Evolutionary conservation across 2,329 filamentous ascomycete species (phyloP).

Genomic region (Diplocarpon rosae): DNA sequence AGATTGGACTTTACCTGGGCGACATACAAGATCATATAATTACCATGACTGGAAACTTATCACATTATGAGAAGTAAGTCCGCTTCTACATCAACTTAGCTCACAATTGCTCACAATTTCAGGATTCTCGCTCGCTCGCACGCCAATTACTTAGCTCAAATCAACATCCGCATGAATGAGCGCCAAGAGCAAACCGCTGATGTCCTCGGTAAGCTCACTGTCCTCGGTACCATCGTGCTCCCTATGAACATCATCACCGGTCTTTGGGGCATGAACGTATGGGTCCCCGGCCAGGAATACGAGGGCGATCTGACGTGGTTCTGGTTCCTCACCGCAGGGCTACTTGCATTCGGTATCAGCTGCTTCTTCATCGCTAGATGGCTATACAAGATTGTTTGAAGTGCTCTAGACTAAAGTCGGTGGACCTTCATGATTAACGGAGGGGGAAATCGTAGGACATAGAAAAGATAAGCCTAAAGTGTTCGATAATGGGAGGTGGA

Average conservation of each 20-base stretch:
- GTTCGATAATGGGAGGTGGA: too few relatives aligned
- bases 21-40: slow-evolving; percentile 99
- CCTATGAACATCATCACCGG: slow-evolving; percentile 99
- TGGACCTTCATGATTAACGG: neutral
- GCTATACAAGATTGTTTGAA: slow-evolving; percentile 26
- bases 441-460: too few relatives aligned
- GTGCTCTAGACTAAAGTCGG: neutral
- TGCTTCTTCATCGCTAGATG: slow-evolving; percentile 43
- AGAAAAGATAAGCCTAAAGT: too few relatives aligned
- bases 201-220: slow-evolving; percentile 86
- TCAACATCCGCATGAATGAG: slow-evolving; percentile 98
- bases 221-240: slow-evolving; percentile 90
- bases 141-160: slow-evolving; percentile 96
- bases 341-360: slow-evolving; percentile 66
- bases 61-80: slow-evolving; percentile 87
- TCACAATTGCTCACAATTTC: slow-evolving; percentile 8
- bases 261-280: slow-evolving; percentile 98
- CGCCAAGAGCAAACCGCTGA: slow-evolving; percentile 92
- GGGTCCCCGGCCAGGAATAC: slow-evolving; percentile 82
- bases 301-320: slow-evolving; percentile 71
- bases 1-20: slow-evolving; percentile 94
- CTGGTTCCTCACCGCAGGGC: slow-evolving; percentile 58
- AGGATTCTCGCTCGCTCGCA: slow-evolving; percentile 86
- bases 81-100: neutral
- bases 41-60: slow-evolving; percentile 94